Evolutionary conservation across 164 flowering plant species (phyloP), one percentile per base, ranked within the genome.

Genomic region (Chimonanthus praecox): DNA sequence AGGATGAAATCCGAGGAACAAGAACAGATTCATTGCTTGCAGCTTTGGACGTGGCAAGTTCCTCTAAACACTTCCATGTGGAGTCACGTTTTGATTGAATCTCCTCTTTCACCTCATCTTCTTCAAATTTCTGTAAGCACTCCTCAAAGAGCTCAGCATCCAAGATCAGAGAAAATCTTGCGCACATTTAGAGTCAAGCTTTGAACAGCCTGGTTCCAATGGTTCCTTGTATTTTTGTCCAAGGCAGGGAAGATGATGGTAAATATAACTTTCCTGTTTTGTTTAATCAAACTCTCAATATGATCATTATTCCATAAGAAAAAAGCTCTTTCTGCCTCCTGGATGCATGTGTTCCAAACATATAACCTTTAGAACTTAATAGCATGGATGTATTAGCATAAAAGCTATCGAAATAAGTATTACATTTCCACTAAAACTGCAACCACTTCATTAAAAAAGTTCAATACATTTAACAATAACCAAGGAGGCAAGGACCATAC

Each of bases 261-360:
- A 54, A 91, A 73, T 69, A 91, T 83, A n/a, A 84, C 85, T 67
- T 81, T 84, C 72, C 85, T 86, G 46, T 91, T 86, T 74, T 89
- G 90, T 75, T 83, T 88, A 70, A 91, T 87, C 58, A 91, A 82
- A 78, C 77, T 85, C 79, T 84, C 91, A 48, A 91, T 85, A 76
- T 91, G 97, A 74, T 89, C 88, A 64, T 89, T 91, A 82, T 89
- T 91, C 93, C 93, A 91, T 61, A 91, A 80, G 78, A 89, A 89
- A 79, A 89, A 77, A 69, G 93, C 90, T 75, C 94, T 84, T 78
- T 91, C 97, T 50, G 97, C 97, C 74, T 89, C 97, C 97, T 91
- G 81, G 67, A 3, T 18, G 18, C 46, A 20, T 8, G 20, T 4
- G n/a, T 47, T 47, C 43, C 43, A 62, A 65, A 49, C 20, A 47